Evolutionary conservation across 305 asterid species (phyloP).

Genomic region (Fraxinus nigra): DNA sequence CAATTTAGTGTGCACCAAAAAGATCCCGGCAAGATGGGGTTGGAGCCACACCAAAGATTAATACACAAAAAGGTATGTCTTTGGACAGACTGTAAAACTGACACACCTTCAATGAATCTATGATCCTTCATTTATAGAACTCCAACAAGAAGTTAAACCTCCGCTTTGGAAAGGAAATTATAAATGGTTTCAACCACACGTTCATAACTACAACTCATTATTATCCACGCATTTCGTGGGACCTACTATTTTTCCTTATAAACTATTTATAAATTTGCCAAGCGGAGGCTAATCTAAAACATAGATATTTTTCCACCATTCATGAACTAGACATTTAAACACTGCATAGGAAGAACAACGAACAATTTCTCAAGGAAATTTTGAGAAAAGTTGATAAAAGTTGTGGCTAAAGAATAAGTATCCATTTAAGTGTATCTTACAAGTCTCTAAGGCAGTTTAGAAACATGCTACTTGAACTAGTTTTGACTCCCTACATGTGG

Average conservation of each 20-base stretch:
- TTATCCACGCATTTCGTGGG: too few relatives aligned
- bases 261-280: background rate
- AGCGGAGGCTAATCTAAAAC: background rate
- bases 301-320: background rate
- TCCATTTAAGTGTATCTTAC: background rate
- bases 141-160: background rate
- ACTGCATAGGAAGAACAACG: background rate
- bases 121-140: background rate
- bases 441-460: background rate
- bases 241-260: background rate
- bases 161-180: background rate
- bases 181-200: background rate
- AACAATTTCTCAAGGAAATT: background rate
- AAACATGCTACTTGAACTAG: background rate
- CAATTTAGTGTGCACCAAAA: conserved; percentile 10
- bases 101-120: background rate
- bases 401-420: background rate
- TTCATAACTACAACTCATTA: background rate
- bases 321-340: background rate
- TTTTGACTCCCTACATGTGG: background rate
- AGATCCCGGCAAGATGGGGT: background rate
- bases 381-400: too few relatives aligned
- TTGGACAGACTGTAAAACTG: background rate
- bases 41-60: background rate
- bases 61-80: background rate